These are phyloP conservation scores for Metschnikowia matae DNA, from an alignment of 805 yeast genomes.

Conservation along the genomic window DNA sequence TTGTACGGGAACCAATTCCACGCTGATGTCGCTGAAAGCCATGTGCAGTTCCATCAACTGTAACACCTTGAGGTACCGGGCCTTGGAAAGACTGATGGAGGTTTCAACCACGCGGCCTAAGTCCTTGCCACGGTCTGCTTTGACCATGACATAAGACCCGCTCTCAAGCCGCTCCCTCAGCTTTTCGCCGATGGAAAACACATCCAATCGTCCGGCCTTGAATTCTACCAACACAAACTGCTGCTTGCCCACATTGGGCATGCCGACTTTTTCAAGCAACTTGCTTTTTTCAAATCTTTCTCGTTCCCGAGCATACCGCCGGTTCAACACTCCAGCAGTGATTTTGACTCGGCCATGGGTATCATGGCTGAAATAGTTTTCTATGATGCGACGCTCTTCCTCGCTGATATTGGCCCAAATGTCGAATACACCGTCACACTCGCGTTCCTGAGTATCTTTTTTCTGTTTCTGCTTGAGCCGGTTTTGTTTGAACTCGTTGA, in stretches of 20 bases:
- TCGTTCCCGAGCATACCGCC: slow-evolving; percentile 15
- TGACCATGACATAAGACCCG: slow-evolving; percentile 75
- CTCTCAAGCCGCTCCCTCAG: slow-evolving; percentile 31
- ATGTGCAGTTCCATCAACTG: slow-evolving; percentile 72
- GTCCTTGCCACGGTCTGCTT: slow-evolving; percentile 80
- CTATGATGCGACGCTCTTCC: not conserved
- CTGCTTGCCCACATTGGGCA: not conserved
- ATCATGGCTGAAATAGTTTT: slow-evolving; percentile 35
- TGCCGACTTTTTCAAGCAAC: not conserved
- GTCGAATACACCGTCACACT: not conserved
- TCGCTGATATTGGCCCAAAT: not conserved
- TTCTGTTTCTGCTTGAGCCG: slow-evolving; percentile 1
- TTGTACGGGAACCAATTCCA: slow-evolving; percentile 18
- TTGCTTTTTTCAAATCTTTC: not conserved
- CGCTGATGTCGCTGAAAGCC: slow-evolving; percentile 41
- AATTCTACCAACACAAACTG: slow-evolving; percentile 49
- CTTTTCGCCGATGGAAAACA: slow-evolving; percentile 46
- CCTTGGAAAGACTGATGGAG: slow-evolving; percentile 60
- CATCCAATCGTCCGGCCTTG: slow-evolving; percentile 77
- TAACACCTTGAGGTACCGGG: slow-evolving; percentile 58
- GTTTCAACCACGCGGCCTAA: slow-evolving; percentile 62
- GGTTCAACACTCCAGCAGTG: slow-evolving; percentile 24
- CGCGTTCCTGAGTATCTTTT: not conserved
- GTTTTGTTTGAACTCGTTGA: not conserved
- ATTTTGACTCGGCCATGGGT: slow-evolving; percentile 38